phyloP scores from a whole-genome alignment of 2,329 filamentous ascomycete species.

The Cordyceps cicadae region DNA sequence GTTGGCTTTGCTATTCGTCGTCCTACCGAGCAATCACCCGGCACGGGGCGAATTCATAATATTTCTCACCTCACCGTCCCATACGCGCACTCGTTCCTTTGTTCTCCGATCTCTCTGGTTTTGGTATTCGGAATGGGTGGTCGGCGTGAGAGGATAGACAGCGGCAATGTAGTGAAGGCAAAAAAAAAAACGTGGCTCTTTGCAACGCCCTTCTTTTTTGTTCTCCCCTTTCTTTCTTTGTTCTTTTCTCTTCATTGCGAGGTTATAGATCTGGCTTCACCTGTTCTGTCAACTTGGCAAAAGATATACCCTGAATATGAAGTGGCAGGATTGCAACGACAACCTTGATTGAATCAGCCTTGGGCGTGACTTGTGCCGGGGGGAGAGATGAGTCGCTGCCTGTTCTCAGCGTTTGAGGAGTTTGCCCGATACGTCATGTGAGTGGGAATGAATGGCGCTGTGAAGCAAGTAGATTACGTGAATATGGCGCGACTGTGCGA shows the following conservation, averaged over 20 bases:
- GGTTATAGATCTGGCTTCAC: background rate
- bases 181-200: background rate
- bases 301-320: slow-evolving; percentile 5
- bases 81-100: background rate
- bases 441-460: too few relatives aligned
- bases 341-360: background rate
- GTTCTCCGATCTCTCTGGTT: background rate
- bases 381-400: too few relatives aligned
- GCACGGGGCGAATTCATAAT: background rate
- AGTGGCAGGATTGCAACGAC: background rate
- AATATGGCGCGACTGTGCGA: too few relatives aligned
- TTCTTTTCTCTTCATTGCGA: background rate
- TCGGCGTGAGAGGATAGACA: background rate
- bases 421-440: too few relatives aligned
- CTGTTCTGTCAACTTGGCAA: background rate
- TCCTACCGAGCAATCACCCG: background rate
- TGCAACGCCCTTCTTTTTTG: background rate
- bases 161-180: background rate
- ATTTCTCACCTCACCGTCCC: background rate
- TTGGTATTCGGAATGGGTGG: background rate
- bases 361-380: background rate
- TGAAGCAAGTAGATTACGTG: too few relatives aligned
- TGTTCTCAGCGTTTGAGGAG: too few relatives aligned
- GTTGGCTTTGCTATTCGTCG: background rate
- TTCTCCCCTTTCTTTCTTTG: background rate